phyloP scores from a whole-genome alignment of 2,329 filamentous ascomycete species.

The Alternaria arborescens region DNA sequence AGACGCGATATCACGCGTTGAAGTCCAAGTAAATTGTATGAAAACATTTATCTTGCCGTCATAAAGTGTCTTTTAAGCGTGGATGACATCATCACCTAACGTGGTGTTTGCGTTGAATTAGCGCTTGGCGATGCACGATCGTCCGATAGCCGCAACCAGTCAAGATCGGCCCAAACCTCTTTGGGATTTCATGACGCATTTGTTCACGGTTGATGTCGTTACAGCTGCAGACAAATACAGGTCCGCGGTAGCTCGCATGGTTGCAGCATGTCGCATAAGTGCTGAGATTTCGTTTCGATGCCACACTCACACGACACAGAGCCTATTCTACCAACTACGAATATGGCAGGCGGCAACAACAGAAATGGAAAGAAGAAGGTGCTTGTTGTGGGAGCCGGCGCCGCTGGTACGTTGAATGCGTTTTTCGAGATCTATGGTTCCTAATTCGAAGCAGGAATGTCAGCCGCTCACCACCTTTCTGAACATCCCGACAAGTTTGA shows the following conservation, averaged over 20 bases:
- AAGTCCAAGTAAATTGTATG: not conserved
- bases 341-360: conserved; percentile 40
- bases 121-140: conserved; percentile 16
- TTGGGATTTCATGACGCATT: conserved; percentile 47
- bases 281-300: conserved; percentile 23
- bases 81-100: conserved; percentile 22
- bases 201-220: conserved; percentile 24
- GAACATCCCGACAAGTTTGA: conserved; percentile 72
- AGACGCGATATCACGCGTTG: not conserved
- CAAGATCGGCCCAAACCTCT: conserved; percentile 30
- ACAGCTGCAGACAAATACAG: conserved; percentile 26
- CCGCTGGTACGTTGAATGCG: conserved; percentile 43
- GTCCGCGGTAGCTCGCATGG: not conserved
- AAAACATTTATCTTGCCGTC: conserved; percentile 17
- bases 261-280: not conserved
- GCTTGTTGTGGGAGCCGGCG: conserved; percentile 52
- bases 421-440: not conserved
- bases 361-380: conserved; percentile 48
- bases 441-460: conserved; percentile 57
- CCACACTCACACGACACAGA: conserved; percentile 35
- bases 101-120: conserved; percentile 13
- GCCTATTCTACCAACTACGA: conserved; percentile 43
- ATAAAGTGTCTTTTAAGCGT: conserved; percentile 3
- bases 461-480: conserved; percentile 71
- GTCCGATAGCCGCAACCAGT: conserved; percentile 14